Evolutionary conservation across 768 basidiomycete genomes (phyloP).

Genomic region (Pleurotus citrinopileatus): DNA sequence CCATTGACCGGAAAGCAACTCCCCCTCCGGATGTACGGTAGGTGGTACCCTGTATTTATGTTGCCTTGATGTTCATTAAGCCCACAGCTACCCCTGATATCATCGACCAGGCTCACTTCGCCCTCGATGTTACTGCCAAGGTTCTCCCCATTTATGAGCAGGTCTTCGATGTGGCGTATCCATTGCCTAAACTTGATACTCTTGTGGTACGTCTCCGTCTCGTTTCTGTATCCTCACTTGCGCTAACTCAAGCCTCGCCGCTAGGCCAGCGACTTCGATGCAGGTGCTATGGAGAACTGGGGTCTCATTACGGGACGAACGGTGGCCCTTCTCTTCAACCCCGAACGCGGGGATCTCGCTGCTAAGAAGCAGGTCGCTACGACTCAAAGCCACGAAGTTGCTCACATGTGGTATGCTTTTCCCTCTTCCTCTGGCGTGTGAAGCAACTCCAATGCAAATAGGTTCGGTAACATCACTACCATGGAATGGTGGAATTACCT

Average conservation of each 20-base stretch:
- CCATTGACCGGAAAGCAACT: constrained; percentile 77
- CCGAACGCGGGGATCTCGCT: constrained; percentile 64
- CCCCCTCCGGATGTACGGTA: constrained; percentile 84
- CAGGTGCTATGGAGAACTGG: constrained; percentile 93
- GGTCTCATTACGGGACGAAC: constrained; percentile 91
- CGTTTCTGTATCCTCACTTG: background rate
- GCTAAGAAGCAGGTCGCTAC: constrained; percentile 79
- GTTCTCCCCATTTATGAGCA: constrained; percentile 90
- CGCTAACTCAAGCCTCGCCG: background rate
- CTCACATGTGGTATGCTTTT: constrained; percentile 69
- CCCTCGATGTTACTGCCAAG: constrained; percentile 80
- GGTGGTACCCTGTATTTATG: constrained; percentile 15
- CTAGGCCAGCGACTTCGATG: constrained; percentile 84
- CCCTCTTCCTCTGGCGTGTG: background rate
- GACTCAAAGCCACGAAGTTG: constrained; percentile 84
- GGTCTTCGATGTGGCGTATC: constrained; percentile 89
- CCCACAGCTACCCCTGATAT: constrained; percentile 70
- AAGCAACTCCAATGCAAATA: constrained; percentile 13
- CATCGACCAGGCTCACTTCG: constrained; percentile 82
- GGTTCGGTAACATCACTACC: constrained; percentile 93
- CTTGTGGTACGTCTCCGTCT: constrained; percentile 55
- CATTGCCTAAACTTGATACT: constrained; percentile 93
- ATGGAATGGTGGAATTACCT: constrained; percentile 93
- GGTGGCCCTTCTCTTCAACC: constrained; percentile 75
- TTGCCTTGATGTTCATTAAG: constrained; percentile 5